These are phyloP conservation scores for Dioszegia hungarica DNA, from an alignment of 768 basidiomycete species.

Conservation along the genomic window DNA sequence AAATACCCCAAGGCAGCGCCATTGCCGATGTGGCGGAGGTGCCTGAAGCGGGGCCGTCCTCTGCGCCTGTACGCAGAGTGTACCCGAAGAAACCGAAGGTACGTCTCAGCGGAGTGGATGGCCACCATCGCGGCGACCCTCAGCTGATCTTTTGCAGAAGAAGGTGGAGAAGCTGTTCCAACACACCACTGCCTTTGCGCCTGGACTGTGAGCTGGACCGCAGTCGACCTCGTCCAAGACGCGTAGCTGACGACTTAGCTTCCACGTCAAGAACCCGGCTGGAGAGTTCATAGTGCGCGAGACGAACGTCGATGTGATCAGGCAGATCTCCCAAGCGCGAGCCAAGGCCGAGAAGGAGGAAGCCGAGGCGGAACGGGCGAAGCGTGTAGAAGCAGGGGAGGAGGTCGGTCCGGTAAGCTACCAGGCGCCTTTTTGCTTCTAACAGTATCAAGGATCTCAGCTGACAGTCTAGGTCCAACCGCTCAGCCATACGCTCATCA, in stretches of 20 bases:
- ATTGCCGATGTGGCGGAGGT: neutral
- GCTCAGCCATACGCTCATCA: slow-evolving; percentile 40
- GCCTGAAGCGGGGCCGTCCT: slow-evolving; percentile 5
- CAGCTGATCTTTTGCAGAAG: no score
- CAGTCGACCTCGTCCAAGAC: neutral
- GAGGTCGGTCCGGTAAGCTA: neutral
- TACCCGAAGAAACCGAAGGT: slow-evolving; percentile 26
- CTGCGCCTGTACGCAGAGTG: neutral
- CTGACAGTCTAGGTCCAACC: slow-evolving; percentile 17
- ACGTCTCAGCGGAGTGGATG: no score
- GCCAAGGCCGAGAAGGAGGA: slow-evolving; percentile 17
- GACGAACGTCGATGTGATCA: slow-evolving; percentile 30
- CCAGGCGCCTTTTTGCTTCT: neutral
- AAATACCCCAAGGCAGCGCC: neutral
- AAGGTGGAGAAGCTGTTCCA: slow-evolving; percentile 26
- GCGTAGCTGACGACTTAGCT: slow-evolving; percentile 19
- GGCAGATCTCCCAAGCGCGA: slow-evolving; percentile 29
- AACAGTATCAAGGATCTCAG: neutral
- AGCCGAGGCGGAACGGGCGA: slow-evolving; percentile 16
- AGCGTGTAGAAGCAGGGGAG: slow-evolving; percentile 5
- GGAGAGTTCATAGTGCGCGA: slow-evolving; percentile 33
- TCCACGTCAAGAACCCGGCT: slow-evolving; percentile 40
- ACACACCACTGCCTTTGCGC: slow-evolving; percentile 33
- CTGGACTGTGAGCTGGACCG: slow-evolving; percentile 21
- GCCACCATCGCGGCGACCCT: no score